These are phyloP conservation scores for Daphne laureola DNA, from an alignment of 441 rosid genomes.

Conservation along the genomic window DNA sequence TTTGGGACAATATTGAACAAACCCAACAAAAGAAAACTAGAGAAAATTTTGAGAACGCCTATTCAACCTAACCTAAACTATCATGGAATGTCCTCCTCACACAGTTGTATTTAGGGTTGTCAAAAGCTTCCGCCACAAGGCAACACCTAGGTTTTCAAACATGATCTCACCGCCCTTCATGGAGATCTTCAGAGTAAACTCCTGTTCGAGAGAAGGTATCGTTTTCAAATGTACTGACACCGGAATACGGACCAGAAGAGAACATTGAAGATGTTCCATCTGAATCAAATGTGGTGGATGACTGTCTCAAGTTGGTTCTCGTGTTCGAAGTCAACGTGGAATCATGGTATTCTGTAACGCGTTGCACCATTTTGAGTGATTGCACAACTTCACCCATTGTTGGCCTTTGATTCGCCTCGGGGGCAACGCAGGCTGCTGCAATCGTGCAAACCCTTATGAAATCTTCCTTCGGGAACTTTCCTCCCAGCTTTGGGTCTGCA, in stretches of 20 bases:
- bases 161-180: slow-evolving; percentile 73
- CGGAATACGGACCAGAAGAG: slow-evolving; percentile 97
- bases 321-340: slow-evolving; percentile 30
- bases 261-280: slow-evolving; percentile 90
- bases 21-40: slow-evolving; percentile 15
- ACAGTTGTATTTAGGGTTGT: slow-evolving; percentile 8
- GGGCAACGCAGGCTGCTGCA: slow-evolving; percentile 97
- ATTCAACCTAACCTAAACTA: slow-evolving; percentile 3
- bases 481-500: slow-evolving; percentile 67
- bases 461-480: slow-evolving; percentile 88
- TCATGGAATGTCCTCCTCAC: slow-evolving; percentile 12
- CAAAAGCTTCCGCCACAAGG: slow-evolving; percentile 11
- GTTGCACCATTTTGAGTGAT: slow-evolving; percentile 94
- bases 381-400: slow-evolving; percentile 99
- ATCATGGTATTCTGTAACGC: slow-evolving; percentile 68
- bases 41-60: slow-evolving; percentile 11
- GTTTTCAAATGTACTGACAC: slow-evolving; percentile 64
- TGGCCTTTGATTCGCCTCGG: slow-evolving; percentile 87
- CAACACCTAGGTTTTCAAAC: slow-evolving; percentile 2
- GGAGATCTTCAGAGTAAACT: slow-evolving; percentile 89
- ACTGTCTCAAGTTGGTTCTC: slow-evolving; percentile 67
- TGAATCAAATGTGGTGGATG: slow-evolving; percentile 79
- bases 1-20: slow-evolving; percentile 14
- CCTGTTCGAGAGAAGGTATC: slow-evolving; percentile 73
- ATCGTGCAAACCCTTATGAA: slow-evolving; percentile 91